Conservation (phyloP, 352 stramenopile species). For the Poterioochromonas sp. region DNA sequence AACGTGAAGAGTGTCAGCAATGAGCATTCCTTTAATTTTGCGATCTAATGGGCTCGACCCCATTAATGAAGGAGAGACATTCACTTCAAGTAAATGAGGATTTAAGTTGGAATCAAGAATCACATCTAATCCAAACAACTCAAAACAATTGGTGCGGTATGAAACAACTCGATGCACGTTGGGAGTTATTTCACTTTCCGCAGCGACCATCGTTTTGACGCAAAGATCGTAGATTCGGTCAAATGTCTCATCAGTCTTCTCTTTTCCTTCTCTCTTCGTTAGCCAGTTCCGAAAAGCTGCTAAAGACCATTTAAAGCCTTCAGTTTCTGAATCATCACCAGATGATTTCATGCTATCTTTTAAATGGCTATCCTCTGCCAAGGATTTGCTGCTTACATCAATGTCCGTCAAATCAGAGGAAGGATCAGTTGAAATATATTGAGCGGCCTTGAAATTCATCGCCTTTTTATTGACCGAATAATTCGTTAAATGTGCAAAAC, state of each 20-base stretch:
- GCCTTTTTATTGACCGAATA: slow-evolving; percentile 41
- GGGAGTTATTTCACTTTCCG: slow-evolving; percentile 61
- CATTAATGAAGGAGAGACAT: slow-evolving; percentile 72
- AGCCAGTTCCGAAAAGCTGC: slow-evolving; percentile 40
- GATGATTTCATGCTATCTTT: background rate
- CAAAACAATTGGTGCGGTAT: slow-evolving; percentile 53
- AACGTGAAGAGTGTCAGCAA: slow-evolving; percentile 72
- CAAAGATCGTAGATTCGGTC: slow-evolving; percentile 35
- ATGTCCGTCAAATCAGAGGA: background rate
- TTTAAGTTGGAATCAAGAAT: slow-evolving; percentile 62
- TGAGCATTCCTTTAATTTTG: slow-evolving; percentile 67
- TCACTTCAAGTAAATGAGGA: slow-evolving; percentile 76
- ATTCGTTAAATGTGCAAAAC: slow-evolving; percentile 78
- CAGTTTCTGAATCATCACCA: slow-evolving; percentile 22
- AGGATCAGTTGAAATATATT: background rate
- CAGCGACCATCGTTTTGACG: slow-evolving; percentile 73
- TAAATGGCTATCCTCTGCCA: slow-evolving; percentile 35
- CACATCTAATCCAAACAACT: slow-evolving; percentile 76
- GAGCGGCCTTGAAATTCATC: slow-evolving; percentile 1
- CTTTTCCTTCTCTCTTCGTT: slow-evolving; percentile 24
- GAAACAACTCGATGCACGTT: background rate
- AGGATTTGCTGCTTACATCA: slow-evolving; percentile 5
- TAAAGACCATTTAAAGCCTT: slow-evolving; percentile 42
- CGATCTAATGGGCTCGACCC: slow-evolving; percentile 70
- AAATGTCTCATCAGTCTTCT: slow-evolving; percentile 37